Evolutionary conservation across 768 basidiomycete genomes (phyloP).

Genomic region (Termitomyces titanicus): DNA sequence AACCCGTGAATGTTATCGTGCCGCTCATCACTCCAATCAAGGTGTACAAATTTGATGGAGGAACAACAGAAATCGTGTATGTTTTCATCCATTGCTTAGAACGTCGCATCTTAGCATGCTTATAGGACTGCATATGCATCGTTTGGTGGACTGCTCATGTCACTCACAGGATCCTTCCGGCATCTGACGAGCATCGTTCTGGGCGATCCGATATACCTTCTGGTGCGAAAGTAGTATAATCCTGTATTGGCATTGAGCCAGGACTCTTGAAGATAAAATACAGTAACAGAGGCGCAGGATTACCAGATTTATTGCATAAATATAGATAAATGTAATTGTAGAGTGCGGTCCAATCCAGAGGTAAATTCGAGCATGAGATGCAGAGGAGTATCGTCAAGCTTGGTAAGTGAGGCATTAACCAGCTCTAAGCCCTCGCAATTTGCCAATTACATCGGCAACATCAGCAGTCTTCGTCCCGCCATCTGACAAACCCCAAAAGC

Average conservation of each 20-base stretch:
- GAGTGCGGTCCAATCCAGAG: constrained; percentile 6
- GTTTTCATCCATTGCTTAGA: constrained; percentile 23
- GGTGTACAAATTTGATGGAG: constrained; percentile 97
- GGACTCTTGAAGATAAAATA: not conserved
- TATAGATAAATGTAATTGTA: constrained; percentile 13
- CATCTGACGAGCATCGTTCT: constrained; percentile 91
- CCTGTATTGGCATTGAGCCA: not conserved
- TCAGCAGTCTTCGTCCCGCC: constrained; percentile 31
- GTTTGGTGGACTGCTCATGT: constrained; percentile 94
- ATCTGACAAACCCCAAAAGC: constrained; percentile 37
- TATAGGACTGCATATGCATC: constrained; percentile 91
- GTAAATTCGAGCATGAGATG: constrained; percentile 2
- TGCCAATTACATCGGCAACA: constrained; percentile 38
- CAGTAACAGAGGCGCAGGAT: not conserved
- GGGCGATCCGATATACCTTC: constrained; percentile 87
- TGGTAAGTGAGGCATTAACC: constrained; percentile 3
- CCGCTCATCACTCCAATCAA: constrained; percentile 22
- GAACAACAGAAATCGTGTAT: constrained; percentile 80
- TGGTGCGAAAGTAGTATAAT: constrained; percentile 71
- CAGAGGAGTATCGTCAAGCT: not conserved
- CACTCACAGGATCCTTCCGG: constrained; percentile 86
- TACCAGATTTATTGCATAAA: constrained; percentile 11
- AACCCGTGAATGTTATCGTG: not conserved
- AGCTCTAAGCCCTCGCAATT: constrained; percentile 40
- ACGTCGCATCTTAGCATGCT: constrained; percentile 1